Conservation (phyloP, 1,139 yeast genomes). For the Debaryomyces coudertii region DNA sequence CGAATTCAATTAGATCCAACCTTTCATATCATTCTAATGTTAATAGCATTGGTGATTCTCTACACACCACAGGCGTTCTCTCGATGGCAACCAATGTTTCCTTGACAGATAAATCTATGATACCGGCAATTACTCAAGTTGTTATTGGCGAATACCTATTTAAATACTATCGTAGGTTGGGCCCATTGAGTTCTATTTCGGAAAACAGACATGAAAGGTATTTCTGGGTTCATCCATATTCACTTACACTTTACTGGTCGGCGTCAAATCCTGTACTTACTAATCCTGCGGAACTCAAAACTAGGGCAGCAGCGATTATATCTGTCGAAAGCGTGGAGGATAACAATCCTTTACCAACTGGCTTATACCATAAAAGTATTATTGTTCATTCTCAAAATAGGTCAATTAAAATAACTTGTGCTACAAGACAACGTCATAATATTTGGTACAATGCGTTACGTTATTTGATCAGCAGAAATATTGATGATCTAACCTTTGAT, state of each 20-base stretch:
- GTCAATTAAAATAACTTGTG: constrained; percentile 79
- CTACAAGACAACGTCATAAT: constrained; percentile 85
- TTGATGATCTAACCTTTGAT: constrained; percentile 61
- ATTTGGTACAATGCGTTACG: constrained; percentile 89
- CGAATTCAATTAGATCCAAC: constrained; percentile 35
- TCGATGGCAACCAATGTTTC: constrained; percentile 76
- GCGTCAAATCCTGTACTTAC: constrained; percentile 76
- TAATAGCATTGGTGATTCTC: constrained; percentile 32
- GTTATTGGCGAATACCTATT: constrained; percentile 89
- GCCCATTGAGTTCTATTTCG: constrained; percentile 73
- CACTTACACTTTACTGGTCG: constrained; percentile 90
- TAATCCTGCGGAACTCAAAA: constrained; percentile 64
- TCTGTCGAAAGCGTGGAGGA: constrained; percentile 82
- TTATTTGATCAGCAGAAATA: constrained; percentile 70
- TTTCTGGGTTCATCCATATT: constrained; percentile 97
- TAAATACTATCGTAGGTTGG: constrained; percentile 82
- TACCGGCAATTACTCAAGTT: constrained; percentile 87
- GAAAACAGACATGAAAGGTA: constrained; percentile 87
- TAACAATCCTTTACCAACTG: constrained; percentile 87
- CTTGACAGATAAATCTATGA: constrained; percentile 70
- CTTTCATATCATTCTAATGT: constrained; percentile 35
- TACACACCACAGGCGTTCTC: constrained; percentile 37
- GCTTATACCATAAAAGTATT: constrained; percentile 83
- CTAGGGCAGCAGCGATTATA: constrained; percentile 81
- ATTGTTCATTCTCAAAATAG: constrained; percentile 72